Conservation (phyloP, 495 filamentous ascomycete species). For the Margaritispora aquatica region DNA sequence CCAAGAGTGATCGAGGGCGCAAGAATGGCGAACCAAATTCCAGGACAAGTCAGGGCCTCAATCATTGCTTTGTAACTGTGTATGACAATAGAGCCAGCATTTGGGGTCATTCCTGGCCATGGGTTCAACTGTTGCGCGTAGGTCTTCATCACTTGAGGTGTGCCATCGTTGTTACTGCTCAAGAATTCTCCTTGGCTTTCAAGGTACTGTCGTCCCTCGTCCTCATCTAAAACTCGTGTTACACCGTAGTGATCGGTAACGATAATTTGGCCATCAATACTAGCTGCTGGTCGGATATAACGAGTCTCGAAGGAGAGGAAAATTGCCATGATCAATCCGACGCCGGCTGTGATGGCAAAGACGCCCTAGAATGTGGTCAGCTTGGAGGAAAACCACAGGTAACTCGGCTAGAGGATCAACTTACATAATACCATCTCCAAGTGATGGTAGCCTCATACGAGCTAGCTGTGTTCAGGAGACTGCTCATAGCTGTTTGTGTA, state of each 20-base stretch:
- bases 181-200: not conserved
- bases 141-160: conserved; percentile 23
- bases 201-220: conserved; percentile 5
- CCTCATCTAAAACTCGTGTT: conserved; percentile 22
- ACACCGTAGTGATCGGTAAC: conserved; percentile 34
- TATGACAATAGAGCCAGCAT: conserved; percentile 15
- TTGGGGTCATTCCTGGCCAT: conserved; percentile 13
- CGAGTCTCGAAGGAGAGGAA: conserved; percentile 30
- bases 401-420: not conserved
- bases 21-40: not conserved
- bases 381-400: not conserved
- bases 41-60: conserved; percentile 22
- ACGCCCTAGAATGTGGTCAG: too few relatives aligned
- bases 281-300: conserved; percentile 24
- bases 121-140: conserved; percentile 29
- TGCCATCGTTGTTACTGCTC: conserved; percentile 7
- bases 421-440: not conserved
- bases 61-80: conserved; percentile 30
- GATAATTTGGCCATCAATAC: conserved; percentile 25
- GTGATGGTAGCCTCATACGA: conserved; percentile 28
- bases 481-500: conserved; percentile 30
- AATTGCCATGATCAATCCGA: conserved; percentile 28
- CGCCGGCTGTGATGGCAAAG: conserved; percentile 27
- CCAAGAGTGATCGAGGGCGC: conserved; percentile 26
- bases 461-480: conserved; percentile 26